Percentiles rank a stretch among this genome's conserved stretches.
Evolutionary conservation across 805 yeast species (phyloP).

Genomic region (Nakazawaea wickerhamii): DNA sequence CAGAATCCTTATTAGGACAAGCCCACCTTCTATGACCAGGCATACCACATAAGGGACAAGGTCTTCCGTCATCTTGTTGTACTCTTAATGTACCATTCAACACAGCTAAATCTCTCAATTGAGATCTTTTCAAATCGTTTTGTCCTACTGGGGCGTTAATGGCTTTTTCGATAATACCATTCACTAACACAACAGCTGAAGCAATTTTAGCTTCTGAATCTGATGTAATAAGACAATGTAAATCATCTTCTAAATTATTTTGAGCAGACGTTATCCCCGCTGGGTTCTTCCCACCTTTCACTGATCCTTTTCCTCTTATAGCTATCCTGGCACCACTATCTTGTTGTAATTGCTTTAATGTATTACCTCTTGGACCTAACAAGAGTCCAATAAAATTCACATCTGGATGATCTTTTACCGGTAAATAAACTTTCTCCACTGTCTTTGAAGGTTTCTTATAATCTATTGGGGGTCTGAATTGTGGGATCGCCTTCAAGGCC

Average conservation of each 20-base stretch:
- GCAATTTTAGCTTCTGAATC: slow-evolving; percentile 74
- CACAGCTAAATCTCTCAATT: slow-evolving; percentile 85
- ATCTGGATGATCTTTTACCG: slow-evolving; percentile 82
- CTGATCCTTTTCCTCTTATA: slow-evolving; percentile 93
- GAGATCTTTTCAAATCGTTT: slow-evolving; percentile 86
- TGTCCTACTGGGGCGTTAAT: slow-evolving; percentile 89
- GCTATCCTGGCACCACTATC: slow-evolving; percentile 87
- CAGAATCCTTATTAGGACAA: slow-evolving; percentile 50
- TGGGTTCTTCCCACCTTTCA: slow-evolving; percentile 78
- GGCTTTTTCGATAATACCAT: slow-evolving; percentile 75
- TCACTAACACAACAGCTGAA: slow-evolving; percentile 68
- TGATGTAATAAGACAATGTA: slow-evolving; percentile 84
- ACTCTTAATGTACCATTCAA: slow-evolving; percentile 92
- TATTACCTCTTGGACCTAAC: slow-evolving; percentile 94
- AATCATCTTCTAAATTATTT: slow-evolving; percentile 66
- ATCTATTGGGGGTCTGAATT: slow-evolving; percentile 74
- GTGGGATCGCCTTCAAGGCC: slow-evolving; percentile 68
- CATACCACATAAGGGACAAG: slow-evolving; percentile 62
- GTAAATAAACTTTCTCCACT: slow-evolving; percentile 77
- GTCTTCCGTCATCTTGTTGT: slow-evolving; percentile 50
- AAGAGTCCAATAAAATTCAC: slow-evolving; percentile 88
- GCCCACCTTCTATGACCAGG: slow-evolving; percentile 59
- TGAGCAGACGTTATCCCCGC: slow-evolving; percentile 41
- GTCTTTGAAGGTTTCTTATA: slow-evolving; percentile 67
- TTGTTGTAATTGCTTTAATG: slow-evolving; percentile 72